These are phyloP conservation scores for Penicillium sp. DNA, from an alignment of 2,329 filamentous ascomycete genomes.

Conservation along the genomic window DNA sequence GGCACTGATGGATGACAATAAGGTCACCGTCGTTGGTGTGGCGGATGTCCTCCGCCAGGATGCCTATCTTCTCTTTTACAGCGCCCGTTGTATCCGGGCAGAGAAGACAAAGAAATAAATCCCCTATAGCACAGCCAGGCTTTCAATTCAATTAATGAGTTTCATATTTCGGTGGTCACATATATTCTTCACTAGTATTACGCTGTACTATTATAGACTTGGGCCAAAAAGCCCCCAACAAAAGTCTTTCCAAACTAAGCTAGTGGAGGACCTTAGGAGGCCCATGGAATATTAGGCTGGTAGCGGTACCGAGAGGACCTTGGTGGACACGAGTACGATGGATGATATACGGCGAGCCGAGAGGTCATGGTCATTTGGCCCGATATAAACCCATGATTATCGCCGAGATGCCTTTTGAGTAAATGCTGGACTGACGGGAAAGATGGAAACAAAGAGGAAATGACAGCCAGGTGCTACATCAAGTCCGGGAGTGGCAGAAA, in stretches of 20 bases:
- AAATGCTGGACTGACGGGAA: background rate
- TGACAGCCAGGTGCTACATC: background rate
- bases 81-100: slow-evolving; percentile 34
- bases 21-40: slow-evolving; percentile 78
- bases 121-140: background rate
- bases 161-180: background rate
- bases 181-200: background rate
- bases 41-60: slow-evolving; percentile 82
- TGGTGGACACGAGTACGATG: background rate
- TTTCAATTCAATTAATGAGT: background rate
- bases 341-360: too few species aligned
- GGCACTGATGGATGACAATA: slow-evolving; percentile 95
- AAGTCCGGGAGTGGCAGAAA: background rate
- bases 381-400: background rate
- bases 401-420: background rate
- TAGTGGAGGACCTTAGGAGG: background rate
- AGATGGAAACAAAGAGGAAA: too few species aligned
- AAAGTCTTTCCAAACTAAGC: background rate
- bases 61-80: slow-evolving; percentile 87
- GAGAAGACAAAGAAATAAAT: slow-evolving; percentile 1
- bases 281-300: background rate
- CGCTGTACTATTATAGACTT: background rate
- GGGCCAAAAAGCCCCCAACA: too few species aligned
- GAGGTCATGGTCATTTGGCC: background rate
- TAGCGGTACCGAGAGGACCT: background rate